phyloP scores from a whole-genome alignment of 495 filamentous ascomycete genomes.

The Penicillium canariense region DNA sequence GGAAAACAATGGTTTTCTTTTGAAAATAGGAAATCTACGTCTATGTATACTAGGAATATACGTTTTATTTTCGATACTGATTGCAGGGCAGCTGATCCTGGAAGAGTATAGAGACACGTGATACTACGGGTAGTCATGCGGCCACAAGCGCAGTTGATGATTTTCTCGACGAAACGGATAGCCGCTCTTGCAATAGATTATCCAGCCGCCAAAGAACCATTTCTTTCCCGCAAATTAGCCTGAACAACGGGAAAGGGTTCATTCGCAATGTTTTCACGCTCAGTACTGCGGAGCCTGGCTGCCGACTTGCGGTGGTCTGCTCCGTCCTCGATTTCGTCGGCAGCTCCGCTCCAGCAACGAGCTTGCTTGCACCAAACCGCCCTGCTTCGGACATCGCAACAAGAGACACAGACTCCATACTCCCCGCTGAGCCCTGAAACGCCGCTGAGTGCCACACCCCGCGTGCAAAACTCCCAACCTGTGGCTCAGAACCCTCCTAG shows the following conservation, averaged over 20 bases:
- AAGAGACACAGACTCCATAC: conserved; percentile 18
- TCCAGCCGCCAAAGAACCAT: conserved; percentile 12
- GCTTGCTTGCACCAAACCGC: conserved; percentile 28
- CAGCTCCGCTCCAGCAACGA: conserved; percentile 37
- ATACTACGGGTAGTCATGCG: conserved; percentile 28
- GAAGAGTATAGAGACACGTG: conserved; percentile 20
- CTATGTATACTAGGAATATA: not conserved
- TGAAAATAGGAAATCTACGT: too few relatives aligned
- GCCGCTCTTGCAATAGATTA: conserved; percentile 12
- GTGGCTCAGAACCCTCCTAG: conserved; percentile 8
- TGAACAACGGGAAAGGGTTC: conserved; percentile 8
- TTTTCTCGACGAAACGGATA: conserved; percentile 31
- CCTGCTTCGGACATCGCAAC: conserved; percentile 22
- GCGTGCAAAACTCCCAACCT: conserved; percentile 24
- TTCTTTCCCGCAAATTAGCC: conserved; percentile 13
- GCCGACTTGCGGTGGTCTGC: conserved; percentile 37
- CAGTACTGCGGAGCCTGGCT: conserved; percentile 34
- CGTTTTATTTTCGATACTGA: not conserved
- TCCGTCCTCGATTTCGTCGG: conserved; percentile 33
- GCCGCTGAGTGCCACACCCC: conserved; percentile 31
- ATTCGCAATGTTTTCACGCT: conserved; percentile 42
- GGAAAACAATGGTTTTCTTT: too few relatives aligned
- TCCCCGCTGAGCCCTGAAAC: conserved; percentile 27
- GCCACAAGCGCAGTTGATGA: conserved; percentile 28
- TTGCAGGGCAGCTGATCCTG: not conserved